Evolutionary conservation across 768 basidiomycete genomes (phyloP), one percentile per base, ranked within the genome.

Genomic region (Auriscalpium orientale): DNA sequence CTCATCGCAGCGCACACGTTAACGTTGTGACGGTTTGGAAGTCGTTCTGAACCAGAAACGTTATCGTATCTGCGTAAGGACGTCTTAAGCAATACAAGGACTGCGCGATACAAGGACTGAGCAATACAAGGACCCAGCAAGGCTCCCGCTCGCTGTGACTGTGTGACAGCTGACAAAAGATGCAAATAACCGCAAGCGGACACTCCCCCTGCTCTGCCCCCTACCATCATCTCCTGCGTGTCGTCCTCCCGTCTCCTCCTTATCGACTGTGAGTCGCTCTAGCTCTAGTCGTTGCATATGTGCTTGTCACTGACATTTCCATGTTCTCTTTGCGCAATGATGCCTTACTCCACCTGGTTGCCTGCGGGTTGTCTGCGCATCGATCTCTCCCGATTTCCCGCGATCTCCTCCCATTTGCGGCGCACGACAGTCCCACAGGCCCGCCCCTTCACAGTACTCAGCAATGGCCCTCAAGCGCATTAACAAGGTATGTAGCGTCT

Each of bases 391-490:
- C 69, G 72, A 77, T 76, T 67, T 56, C 59, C 62, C 60, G 63
- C 67, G 76, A 77, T 77, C 66, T 57, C 37, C 20, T 56, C 60
- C 63, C 72, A 71, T 72, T 69, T 65, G 46, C 53, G 51, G 58
- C 58, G 16, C 46, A 46, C n/a, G 18, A 48, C 56, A 53, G 55
- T 56, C 38, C 21, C 34, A 38, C 51, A 55, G 21, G 16, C 57
- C 21, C 48, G 44, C 58, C 51, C 45, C 51, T 53, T 8, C 48
- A 51, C 35, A 61, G 46, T 46, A 55, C 49, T 46, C 21, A 58
- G 22, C 65, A 66, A 98, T 98, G 95, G 94, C 95, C 68, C 82
- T 97, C 64, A 97, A 95, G 82, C 95, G 95, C 82, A 98, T 98
- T 79, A 95, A 95, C 88, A 98, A 97, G 89, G 94, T 91, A 59